Evolutionary conservation across 495 filamentous ascomycete species (phyloP), one percentile per base, ranked within the genome.

Genomic region (Chaetomium tenue): DNA sequence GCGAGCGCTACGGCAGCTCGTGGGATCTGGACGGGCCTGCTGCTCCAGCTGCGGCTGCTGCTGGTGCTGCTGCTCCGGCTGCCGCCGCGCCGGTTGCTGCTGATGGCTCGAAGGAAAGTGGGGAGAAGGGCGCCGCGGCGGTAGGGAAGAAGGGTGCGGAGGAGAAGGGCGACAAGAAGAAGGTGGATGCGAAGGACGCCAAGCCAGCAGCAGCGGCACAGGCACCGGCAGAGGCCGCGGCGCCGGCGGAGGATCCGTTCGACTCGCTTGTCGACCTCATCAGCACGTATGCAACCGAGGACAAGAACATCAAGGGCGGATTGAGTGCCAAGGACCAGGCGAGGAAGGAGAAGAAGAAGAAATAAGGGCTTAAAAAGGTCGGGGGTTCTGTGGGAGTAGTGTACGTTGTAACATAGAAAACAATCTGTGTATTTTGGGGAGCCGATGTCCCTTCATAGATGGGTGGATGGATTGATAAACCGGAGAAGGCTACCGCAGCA

Each of bases 1-100:
- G 94, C 58, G 82, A 83, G 64, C 83, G 87, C 62, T 98, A 91
- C 81, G 94, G 94, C 28, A 78, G 90, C 25, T 86, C 86, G 25
- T 98, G 87, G 82, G 94, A 98, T 81, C 51, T 69, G 25, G 70
- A 68, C 42, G 62, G 63, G 50, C 58, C 65, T 7, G n/a, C 56
- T 8, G 65, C 55, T 23, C 60, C 55, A 12, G 75, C 66, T 39
- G 60, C 51, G 20, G 70, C 63, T 62, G 73, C 66, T 52, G 37
- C 55, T 22, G 65, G 52, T 25, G 63, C 52, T 16, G 74, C 64
- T 33, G 20, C 8, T 23, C 64, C 57, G 33, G 56, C 44, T 15
- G 60, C n/a, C 1, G 64, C 56, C 22, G 63, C 23, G n/a, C n/a
- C n/a, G 6, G 28, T 6, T 37, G 68, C 68, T 16, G 74, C 65